phyloP scores from a whole-genome alignment of 768 basidiomycete genomes.

The Boletus subparvulus region DNA sequence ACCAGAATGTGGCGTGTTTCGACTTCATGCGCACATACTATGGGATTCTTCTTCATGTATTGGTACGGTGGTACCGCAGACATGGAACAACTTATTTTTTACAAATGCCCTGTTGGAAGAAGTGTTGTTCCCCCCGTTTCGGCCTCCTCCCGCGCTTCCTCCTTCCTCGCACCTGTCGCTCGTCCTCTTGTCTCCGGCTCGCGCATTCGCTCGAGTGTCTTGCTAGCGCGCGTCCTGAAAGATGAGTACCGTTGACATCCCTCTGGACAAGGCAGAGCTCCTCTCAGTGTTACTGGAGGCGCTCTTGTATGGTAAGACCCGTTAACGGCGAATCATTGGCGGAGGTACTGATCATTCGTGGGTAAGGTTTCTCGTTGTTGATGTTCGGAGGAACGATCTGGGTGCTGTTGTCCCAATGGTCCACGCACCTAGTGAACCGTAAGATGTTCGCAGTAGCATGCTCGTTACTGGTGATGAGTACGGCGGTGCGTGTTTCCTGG shows the following conservation, averaged over 20 bases:
- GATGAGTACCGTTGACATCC: background rate
- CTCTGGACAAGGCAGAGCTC: constrained; percentile 1
- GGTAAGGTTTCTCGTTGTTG: background rate
- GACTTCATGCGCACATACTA: no score
- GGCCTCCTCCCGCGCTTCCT: no score
- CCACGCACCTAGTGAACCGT: background rate
- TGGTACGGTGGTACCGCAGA: no score
- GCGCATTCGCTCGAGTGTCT: background rate
- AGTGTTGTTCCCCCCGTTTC: no score
- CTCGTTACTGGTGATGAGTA: background rate
- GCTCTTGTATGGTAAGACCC: background rate
- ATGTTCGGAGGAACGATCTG: constrained; percentile 1
- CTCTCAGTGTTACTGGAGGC: background rate
- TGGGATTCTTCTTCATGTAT: no score
- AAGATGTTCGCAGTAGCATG: background rate
- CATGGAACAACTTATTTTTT: no score
- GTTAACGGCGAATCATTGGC: background rate
- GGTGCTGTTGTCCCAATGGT: background rate
- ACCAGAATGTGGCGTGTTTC: no score
- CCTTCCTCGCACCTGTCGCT: no score
- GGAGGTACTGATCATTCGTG: background rate
- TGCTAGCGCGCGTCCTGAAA: background rate
- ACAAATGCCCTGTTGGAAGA: no score
- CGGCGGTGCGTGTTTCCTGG: background rate
- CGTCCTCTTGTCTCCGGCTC: no score